Evolutionary conservation across 2,329 filamentous ascomycete genomes (phyloP).

Genomic region (Nigrospora osmanthi): DNA sequence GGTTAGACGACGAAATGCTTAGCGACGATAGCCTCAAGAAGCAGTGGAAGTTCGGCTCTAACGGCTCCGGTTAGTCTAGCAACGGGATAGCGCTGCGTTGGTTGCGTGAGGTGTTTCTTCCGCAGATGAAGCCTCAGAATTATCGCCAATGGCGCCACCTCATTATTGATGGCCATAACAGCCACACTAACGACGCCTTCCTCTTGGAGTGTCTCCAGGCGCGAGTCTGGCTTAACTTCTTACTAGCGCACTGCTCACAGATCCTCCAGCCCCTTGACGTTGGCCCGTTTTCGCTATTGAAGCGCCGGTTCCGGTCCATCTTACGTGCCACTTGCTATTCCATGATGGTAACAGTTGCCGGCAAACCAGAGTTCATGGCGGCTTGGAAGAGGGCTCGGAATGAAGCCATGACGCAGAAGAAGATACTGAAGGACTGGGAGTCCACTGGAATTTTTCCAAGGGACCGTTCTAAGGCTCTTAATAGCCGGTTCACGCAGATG

Average conservation of each 20-base stretch:
- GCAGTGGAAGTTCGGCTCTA: neutral
- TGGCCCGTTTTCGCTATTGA: neutral
- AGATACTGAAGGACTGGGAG: no score
- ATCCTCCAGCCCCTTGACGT: neutral
- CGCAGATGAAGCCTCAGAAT: neutral
- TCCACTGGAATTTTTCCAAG: no score
- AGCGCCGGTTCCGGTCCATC: neutral
- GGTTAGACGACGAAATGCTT: neutral
- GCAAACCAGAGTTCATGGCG: no score
- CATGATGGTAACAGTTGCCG: no score
- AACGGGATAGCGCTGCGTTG: neutral
- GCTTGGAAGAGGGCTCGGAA: no score
- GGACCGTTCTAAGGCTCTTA: no score
- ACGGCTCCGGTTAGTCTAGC: neutral
- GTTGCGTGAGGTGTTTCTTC: neutral
- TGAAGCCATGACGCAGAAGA: no score
- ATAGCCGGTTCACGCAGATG: no score
- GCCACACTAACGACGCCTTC: neutral
- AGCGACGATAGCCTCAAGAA: neutral
- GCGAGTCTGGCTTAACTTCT: neutral
- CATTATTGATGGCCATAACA: neutral
- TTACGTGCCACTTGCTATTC: no score
- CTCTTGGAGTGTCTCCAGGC: neutral
- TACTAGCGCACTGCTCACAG: neutral
- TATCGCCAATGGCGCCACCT: neutral